phyloP scores from a whole-genome alignment of 345 rosid genomes.

The Iberis pinnata region DNA sequence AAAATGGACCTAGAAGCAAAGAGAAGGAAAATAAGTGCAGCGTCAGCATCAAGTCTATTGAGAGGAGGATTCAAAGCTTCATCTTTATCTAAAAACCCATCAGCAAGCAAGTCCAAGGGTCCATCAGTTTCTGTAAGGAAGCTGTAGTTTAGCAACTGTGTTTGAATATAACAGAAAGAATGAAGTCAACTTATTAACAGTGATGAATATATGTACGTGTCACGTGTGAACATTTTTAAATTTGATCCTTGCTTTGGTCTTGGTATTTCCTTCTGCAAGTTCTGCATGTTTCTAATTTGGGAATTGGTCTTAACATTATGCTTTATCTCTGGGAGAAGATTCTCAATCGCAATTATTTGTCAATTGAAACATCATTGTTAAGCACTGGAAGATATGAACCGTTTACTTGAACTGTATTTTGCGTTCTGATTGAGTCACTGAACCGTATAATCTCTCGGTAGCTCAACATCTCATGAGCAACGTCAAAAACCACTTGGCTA shows the following conservation, averaged over 20 bases:
- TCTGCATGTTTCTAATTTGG: no score
- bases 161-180: not conserved
- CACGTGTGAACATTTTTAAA: no score
- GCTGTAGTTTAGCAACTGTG: constrained; percentile 21
- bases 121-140: constrained; percentile 29
- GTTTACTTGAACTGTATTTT: not conserved
- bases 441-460: not conserved
- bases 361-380: not conserved
- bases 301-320: not conserved
- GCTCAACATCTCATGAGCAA: not conserved
- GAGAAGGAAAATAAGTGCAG: constrained; percentile 69
- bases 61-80: constrained; percentile 65
- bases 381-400: constrained; percentile 15
- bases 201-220: no score
- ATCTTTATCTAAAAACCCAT: constrained; percentile 40
- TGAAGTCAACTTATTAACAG: no score
- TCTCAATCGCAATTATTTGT: not conserved
- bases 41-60: constrained; percentile 53
- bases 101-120: constrained; percentile 30
- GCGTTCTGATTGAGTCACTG: not conserved
- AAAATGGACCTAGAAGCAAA: constrained; percentile 63
- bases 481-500: constrained; percentile 2
- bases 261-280: not conserved
- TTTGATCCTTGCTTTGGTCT: no score
- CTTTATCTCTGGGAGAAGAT: constrained; percentile 12